Percentiles rank a stretch among this genome's conserved stretches.
Evolutionary conservation across 345 rosid genomes (phyloP).

Genomic region (Eucalyptus pauciflora): DNA sequence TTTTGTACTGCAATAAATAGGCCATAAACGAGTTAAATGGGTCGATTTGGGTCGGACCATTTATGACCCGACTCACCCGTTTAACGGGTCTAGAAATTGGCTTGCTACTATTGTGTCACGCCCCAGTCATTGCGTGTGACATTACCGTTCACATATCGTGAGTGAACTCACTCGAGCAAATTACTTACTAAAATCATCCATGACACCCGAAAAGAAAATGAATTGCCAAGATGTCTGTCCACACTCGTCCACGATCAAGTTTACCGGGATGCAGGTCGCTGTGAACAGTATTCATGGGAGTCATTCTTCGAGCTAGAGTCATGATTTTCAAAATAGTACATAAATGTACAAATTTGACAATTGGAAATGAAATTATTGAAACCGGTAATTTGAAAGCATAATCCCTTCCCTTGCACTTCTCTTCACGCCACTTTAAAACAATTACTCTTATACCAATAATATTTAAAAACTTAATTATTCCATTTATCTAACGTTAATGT

Average conservation of each 20-base stretch:
- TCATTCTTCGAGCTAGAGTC: no score
- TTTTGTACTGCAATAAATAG: no score
- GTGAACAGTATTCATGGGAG: no score
- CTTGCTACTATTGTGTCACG: not conserved
- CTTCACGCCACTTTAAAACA: no score
- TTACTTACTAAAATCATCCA: not conserved
- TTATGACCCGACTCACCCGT: no score
- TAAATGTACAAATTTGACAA: not conserved
- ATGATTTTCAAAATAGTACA: not conserved
- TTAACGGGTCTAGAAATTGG: not conserved
- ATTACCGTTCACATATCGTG: fast-evolving
- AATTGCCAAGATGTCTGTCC: not conserved
- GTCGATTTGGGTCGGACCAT: no score
- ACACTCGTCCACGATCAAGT: not conserved
- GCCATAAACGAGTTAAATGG: no score
- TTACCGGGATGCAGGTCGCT: not conserved
- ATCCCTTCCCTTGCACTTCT: not conserved
- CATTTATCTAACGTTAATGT: not conserved
- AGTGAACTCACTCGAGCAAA: no score
- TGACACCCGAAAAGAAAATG: not conserved
- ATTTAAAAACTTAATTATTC: not conserved
- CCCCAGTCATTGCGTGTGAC: not conserved
- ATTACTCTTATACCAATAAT: no score
- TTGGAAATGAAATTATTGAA: not conserved
- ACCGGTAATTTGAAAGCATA: not conserved